A percentile compares a stretch with the other conserved stretches of the same genome.
Conservation (phyloP, 257 asterid genomes). For the Solanum pimpinellifolium region DNA sequence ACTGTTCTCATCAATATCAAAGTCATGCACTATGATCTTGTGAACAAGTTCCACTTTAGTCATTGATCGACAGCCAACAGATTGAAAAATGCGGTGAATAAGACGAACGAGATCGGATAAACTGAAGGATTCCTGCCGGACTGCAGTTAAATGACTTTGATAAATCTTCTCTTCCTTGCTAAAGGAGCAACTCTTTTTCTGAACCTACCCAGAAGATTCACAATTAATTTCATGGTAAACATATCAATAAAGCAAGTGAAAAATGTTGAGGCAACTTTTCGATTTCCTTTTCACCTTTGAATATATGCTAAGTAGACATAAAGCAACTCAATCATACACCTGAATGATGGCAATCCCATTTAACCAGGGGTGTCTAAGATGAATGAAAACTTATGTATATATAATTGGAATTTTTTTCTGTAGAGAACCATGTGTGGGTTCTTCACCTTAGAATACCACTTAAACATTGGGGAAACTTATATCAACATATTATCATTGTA, state of each 20-base stretch:
- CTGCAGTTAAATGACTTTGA: conserved; percentile 6
- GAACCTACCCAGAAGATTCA: conserved; percentile 5
- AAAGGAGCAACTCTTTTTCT: conserved; percentile 1
- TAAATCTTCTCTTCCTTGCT: not conserved
- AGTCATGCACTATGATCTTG: conserved; percentile 60
- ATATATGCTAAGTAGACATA: not conserved
- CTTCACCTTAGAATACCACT: not conserved
- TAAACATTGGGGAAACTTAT: not conserved
- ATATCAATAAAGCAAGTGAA: not conserved
- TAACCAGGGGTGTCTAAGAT: not conserved
- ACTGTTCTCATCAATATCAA: conserved; percentile 50
- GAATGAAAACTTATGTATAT: not conserved
- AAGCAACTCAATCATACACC: not conserved
- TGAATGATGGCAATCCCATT: not conserved
- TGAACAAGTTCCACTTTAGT: conserved; percentile 88
- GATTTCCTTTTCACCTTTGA: not conserved
- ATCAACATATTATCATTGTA: not conserved
- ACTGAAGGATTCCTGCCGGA: conserved; percentile 23
- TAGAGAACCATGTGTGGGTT: not conserved
- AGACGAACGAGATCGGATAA: conserved; percentile 44
- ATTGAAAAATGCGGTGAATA: conserved; percentile 54
- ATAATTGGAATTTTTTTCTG: not conserved
- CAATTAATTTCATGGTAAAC: not conserved
- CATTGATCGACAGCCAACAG: conserved; percentile 44
- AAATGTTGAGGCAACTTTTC: not conserved